Evolutionary conservation across 345 rosid genomes (phyloP).

Genomic region (Aquilaria yunnanensis): DNA sequence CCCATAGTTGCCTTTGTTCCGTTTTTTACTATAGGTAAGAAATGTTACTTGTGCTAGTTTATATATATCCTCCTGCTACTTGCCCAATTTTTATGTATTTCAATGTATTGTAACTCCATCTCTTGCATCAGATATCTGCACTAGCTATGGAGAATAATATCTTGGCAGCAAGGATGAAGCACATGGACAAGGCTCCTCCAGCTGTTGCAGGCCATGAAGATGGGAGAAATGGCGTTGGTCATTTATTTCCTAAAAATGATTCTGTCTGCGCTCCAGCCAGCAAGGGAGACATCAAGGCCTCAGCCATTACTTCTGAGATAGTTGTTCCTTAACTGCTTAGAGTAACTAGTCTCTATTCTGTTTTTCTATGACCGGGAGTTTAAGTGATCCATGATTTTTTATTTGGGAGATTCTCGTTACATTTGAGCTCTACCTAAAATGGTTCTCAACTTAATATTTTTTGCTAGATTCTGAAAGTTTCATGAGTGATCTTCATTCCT

Average conservation of each 20-base stretch:
- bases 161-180: slow-evolving; percentile 51
- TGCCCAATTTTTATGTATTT: no score
- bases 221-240: slow-evolving; percentile 13
- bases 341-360: neutral
- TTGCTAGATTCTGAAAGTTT: no score
- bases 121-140: slow-evolving; percentile 45
- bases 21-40: no score
- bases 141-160: slow-evolving; percentile 54
- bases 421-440: no score
- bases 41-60: no score
- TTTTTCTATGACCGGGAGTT: neutral
- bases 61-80: no score
- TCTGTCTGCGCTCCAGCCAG: slow-evolving; percentile 14
- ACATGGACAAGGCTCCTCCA: slow-evolving; percentile 25
- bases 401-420: neutral
- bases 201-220: slow-evolving; percentile 12
- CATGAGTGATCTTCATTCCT: neutral
- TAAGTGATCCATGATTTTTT: slow-evolving; percentile 1
- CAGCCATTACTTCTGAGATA: slow-evolving; percentile 31
- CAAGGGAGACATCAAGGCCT: slow-evolving; percentile 22
- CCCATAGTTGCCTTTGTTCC: no score
- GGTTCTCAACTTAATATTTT: no score
- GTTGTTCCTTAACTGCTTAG: neutral
- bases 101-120: no score
- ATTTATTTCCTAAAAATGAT: slow-evolving; percentile 18